These are phyloP conservation scores for Gracilaria caudata DNA, from an alignment of 23 red algal species.

Conservation along the genomic window DNA sequence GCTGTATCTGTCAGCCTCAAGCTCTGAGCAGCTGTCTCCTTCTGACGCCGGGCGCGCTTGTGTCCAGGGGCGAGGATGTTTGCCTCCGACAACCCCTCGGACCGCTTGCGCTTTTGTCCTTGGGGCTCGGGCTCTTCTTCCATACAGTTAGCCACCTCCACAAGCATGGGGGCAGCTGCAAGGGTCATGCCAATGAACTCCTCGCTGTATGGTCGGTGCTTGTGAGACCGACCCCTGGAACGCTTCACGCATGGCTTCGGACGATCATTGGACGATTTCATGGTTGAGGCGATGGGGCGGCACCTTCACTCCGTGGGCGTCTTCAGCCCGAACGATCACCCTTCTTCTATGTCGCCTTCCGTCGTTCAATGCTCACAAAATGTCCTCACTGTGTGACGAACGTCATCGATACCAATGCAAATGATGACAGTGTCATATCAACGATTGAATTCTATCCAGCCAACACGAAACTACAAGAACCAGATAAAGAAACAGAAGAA, in stretches of 20 bases:
- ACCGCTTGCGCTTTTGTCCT: conserved; percentile 15
- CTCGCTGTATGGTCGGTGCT: neutral
- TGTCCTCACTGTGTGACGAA: neutral
- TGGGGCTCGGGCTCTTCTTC: neutral
- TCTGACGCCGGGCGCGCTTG: neutral
- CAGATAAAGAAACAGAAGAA: neutral
- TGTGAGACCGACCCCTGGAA: neutral
- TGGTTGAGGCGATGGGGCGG: neutral
- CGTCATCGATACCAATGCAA: neutral
- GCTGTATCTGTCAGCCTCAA: neutral
- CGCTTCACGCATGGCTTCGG: neutral
- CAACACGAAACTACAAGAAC: neutral
- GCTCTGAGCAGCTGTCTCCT: neutral
- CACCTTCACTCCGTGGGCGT: neutral
- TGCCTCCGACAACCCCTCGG: conserved; percentile 1
- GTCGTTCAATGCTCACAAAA: neutral
- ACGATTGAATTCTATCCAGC: neutral
- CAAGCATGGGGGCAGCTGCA: neutral
- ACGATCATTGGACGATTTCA: neutral
- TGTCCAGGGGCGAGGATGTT: neutral
- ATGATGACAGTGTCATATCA: neutral
- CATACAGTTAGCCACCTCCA: conserved; percentile 14
- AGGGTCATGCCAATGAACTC: neutral
- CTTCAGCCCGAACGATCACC: neutral
- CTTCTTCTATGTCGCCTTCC: neutral